phyloP scores from a whole-genome alignment of 345 rosid genomes.

The Murraya paniculata region DNA sequence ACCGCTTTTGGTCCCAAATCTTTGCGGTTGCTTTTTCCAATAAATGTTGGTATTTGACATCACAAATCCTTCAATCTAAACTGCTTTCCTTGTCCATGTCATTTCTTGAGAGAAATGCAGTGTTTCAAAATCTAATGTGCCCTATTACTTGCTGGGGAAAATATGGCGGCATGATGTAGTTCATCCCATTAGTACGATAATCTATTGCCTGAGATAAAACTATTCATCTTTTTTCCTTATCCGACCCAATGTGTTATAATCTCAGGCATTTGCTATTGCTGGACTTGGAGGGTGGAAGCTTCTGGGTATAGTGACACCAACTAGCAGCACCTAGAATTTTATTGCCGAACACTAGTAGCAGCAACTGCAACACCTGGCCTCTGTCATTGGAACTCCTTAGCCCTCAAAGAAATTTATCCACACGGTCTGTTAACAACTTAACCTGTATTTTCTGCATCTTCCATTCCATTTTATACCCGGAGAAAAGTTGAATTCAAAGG shows the following conservation, averaged over 20 bases:
- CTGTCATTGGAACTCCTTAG: background rate
- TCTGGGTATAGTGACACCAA: slow-evolving; percentile 76
- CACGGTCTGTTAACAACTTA: background rate
- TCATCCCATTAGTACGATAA: background rate
- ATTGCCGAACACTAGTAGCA: background rate
- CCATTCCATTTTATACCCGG: background rate
- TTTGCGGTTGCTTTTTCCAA: too few species aligned
- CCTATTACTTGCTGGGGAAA: background rate
- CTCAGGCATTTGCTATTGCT: slow-evolving; percentile 77
- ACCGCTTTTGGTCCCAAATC: too few species aligned
- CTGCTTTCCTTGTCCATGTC: background rate
- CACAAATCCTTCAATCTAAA: background rate
- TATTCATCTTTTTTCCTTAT: background rate
- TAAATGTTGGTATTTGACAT: background rate
- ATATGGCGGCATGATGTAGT: background rate
- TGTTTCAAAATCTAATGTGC: background rate
- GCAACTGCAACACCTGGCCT: background rate
- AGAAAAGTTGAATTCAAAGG: too few species aligned
- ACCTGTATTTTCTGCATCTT: background rate
- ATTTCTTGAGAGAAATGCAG: background rate
- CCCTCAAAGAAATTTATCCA: background rate
- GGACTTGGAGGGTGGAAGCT: slow-evolving; percentile 98
- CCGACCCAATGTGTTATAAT: slow-evolving; percentile 20
- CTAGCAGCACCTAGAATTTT: slow-evolving; percentile 23
- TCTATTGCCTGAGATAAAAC: background rate